Evolutionary conservation across 2,329 filamentous ascomycete species (phyloP), one percentile per base, ranked within the genome.

Genomic region (Penicillium glabrum): DNA sequence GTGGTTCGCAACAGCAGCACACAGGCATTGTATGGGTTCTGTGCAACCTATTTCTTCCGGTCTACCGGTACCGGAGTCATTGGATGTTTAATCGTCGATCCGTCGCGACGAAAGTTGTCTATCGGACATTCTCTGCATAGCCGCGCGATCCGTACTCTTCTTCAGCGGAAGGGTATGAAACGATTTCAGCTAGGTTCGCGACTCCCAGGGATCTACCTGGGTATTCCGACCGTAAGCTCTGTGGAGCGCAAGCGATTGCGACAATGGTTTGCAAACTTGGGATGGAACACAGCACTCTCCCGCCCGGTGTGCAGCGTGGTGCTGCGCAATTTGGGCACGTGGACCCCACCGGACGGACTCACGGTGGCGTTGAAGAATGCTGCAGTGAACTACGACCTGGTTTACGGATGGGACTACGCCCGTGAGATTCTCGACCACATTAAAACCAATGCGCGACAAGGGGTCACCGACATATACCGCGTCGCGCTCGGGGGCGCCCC

Each of bases 1-100:
- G 92, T 97, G 9, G 93, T 98, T 31, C 86, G 93, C 21, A 98
- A 97, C 71, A 96, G 90, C 76, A 96, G 90, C 72, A 98, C 93
- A 0, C 89, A 91, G 61, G 90, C 90, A 0, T 77, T 98, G 0
- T 97, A 96, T 69, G 93, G 93, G 2, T 98, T 97, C 73, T 93
- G 90, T 68, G 89, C 92, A 0, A 96, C 92, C 0, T 97, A 96
- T 70, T 92, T 86, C 70, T 86, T 89, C 68, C 86, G 86, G 41
- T 81, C 78, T n/a, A 87, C 80, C 3, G 83, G 83, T 7, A 87
- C 87, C 5, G 91, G 91, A 16, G 88, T 91, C 19, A 86, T 98
- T 50, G 92, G 89, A 0, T 86, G 90, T 3, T 81, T 98, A n/a
- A 89, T 97, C 60, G 93, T 98, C 37, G 93, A 97, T 63, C 93